phyloP scores from a whole-genome alignment of 768 basidiomycete species.

The Suillus placidus region DNA sequence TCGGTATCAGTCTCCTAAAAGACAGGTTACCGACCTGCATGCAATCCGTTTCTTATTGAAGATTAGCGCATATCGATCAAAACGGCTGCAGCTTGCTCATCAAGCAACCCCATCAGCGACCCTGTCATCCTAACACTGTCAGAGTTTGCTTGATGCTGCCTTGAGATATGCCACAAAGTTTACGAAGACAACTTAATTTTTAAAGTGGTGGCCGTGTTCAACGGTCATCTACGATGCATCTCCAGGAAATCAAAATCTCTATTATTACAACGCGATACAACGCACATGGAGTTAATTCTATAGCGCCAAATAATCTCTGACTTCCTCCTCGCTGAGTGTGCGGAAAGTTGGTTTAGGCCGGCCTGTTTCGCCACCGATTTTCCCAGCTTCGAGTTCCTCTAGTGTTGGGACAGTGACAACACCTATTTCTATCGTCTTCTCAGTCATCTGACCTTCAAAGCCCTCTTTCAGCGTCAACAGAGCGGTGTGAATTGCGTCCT shows the following conservation, averaged over 20 bases:
- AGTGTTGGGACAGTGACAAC: conserved; percentile 87
- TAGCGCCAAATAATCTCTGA: conserved; percentile 91
- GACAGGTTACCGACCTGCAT: neutral
- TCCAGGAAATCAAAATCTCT: conserved; percentile 7
- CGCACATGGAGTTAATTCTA: conserved; percentile 45
- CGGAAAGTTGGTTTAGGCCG: conserved; percentile 88
- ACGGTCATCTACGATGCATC: neutral
- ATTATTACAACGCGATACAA: conserved; percentile 17
- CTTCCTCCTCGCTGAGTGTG: conserved; percentile 95
- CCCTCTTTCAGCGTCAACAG: conserved; percentile 97
- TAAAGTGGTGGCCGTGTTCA: neutral
- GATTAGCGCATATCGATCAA: neutral
- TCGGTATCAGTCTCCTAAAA: neutral
- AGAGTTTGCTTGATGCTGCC: neutral
- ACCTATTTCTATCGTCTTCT: conserved; percentile 99
- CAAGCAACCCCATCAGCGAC: neutral
- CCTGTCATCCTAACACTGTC: neutral
- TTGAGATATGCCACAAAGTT: neutral
- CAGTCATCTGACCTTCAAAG: conserved; percentile 99
- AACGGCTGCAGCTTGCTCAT: neutral
- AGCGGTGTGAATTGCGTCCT: conserved; percentile 99
- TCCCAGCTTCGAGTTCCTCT: conserved; percentile 59
- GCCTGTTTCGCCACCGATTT: conserved; percentile 67
- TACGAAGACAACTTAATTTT: neutral
- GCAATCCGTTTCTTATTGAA: neutral